A percentile compares a stretch with the other conserved stretches of the same genome.
These are phyloP conservation scores for Urtica urens DNA, from an alignment of 306 rosid genomes.

Conservation along the genomic window DNA sequence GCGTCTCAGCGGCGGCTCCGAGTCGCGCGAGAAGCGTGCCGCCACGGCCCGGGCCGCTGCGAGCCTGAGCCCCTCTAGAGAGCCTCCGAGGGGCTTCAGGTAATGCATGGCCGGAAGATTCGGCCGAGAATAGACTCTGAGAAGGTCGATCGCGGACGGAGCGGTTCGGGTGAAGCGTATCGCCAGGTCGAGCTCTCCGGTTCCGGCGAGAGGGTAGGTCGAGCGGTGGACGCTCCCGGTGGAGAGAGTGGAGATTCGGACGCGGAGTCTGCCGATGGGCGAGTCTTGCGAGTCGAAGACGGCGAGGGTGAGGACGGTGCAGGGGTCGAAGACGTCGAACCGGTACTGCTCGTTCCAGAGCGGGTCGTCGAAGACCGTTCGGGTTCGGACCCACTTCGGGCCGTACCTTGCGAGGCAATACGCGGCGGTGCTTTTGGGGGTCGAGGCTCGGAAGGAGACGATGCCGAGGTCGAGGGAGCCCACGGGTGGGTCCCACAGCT, in stretches of 20 bases:
- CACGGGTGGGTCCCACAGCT: slow-evolving; percentile 70
- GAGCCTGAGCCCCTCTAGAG: slow-evolving; percentile 49
- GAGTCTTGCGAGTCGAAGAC: slow-evolving; percentile 58
- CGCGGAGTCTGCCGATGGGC: slow-evolving; percentile 54
- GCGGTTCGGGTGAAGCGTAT: slow-evolving; percentile 36
- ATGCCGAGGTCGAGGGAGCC: slow-evolving; percentile 70
- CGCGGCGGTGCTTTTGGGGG: slow-evolving; percentile 68
- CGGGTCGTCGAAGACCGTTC: slow-evolving; percentile 70
- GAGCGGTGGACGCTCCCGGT: slow-evolving; percentile 50
- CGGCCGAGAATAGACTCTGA: slow-evolving; percentile 65
- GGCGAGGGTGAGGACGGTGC: slow-evolving; percentile 64
- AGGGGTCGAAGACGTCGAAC: slow-evolving; percentile 82
- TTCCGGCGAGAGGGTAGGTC: slow-evolving; percentile 47
- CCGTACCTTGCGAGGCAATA: slow-evolving; percentile 87
- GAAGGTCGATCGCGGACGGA: slow-evolving; percentile 49
- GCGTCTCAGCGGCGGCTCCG: slow-evolving; percentile 61
- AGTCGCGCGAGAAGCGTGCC: slow-evolving; percentile 45
- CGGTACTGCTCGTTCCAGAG: slow-evolving; percentile 93
- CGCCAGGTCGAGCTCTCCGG: slow-evolving; percentile 81
- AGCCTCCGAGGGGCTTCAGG: slow-evolving; percentile 50
- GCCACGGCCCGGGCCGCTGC: slow-evolving; percentile 53
- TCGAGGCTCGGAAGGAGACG: slow-evolving; percentile 48
- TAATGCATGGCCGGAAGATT: slow-evolving; percentile 83
- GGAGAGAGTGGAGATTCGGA: slow-evolving; percentile 59
- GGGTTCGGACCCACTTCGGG: slow-evolving; percentile 63